Conservation (phyloP, 2,329 filamentous ascomycete species). For the Xylaria sp. region DNA sequence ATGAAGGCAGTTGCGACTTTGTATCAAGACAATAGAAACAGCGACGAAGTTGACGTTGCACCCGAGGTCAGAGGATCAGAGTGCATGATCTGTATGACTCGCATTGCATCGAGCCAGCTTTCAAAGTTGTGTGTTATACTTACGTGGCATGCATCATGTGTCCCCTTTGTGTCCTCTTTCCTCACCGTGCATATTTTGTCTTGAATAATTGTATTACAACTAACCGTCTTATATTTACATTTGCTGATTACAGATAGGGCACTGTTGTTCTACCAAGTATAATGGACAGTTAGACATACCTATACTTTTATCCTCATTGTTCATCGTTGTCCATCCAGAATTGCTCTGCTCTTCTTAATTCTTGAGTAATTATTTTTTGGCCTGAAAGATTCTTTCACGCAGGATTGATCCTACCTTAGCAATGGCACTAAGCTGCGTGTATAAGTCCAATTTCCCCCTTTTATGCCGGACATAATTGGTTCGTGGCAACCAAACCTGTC, state of each 20-base stretch:
- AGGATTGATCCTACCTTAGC: not conserved
- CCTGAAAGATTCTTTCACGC: not conserved
- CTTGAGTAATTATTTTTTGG: not conserved
- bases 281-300: too few species aligned
- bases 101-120: slow-evolving; percentile 20
- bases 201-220: too few species aligned
- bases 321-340: too few species aligned
- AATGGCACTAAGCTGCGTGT: not conserved
- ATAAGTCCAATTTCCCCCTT: slow-evolving; percentile 27
- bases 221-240: too few species aligned
- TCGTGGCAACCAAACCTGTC: not conserved
- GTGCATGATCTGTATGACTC: slow-evolving; percentile 25
- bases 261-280: too few species aligned
- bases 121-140: slow-evolving; percentile 16
- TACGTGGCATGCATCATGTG: slow-evolving; percentile 15
- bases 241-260: too few species aligned
- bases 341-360: not conserved
- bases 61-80: not conserved
- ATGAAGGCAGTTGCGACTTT: not conserved
- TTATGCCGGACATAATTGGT: slow-evolving; percentile 15
- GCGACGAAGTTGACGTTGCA: not conserved
- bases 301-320: too few species aligned
- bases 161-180: not conserved
- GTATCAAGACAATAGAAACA: not conserved
- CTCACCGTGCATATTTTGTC: not conserved